These are phyloP conservation scores for Suhomyces sp. DNA, from an alignment of 805 yeast genomes.

Conservation along the genomic window DNA sequence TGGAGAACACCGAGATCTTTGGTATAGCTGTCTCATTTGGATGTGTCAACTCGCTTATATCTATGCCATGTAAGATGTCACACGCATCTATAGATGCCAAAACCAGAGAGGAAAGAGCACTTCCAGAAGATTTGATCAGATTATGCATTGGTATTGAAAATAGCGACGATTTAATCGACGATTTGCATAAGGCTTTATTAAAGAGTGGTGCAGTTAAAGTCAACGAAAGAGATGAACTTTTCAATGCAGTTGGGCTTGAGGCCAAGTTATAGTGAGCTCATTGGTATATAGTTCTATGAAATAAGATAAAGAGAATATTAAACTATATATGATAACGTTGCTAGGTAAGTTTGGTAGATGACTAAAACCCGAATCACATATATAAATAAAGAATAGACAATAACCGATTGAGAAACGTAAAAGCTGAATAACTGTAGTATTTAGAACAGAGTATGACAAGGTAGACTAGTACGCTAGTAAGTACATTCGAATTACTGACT, in stretches of 20 bases:
- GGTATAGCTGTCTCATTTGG: conserved; percentile 94
- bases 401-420: too few species aligned
- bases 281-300: too few species aligned
- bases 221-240: conserved; percentile 41
- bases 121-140: conserved; percentile 90
- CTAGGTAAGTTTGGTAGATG: too few species aligned
- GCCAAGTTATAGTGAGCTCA: conserved; percentile 20
- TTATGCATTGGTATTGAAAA: conserved; percentile 91
- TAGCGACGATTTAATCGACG: conserved; percentile 76
- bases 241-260: conserved; percentile 36
- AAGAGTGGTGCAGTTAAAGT: conserved; percentile 58
- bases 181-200: conserved; percentile 67
- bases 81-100: conserved; percentile 94
- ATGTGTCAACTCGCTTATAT: conserved; percentile 86
- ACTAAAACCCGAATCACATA: too few species aligned
- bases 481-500: too few species aligned
- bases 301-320: too few species aligned
- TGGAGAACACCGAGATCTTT: conserved; percentile 72
- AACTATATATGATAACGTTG: too few species aligned
- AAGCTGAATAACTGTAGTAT: too few species aligned
- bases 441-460: too few species aligned
- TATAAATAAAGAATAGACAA: too few species aligned
- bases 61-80: conserved; percentile 94
- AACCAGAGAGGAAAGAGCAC: conserved; percentile 80
- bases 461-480: too few species aligned